Base-by-base conservation (phyloP, 345 rosid genomes). In the Anacardium occidentale region DNA sequence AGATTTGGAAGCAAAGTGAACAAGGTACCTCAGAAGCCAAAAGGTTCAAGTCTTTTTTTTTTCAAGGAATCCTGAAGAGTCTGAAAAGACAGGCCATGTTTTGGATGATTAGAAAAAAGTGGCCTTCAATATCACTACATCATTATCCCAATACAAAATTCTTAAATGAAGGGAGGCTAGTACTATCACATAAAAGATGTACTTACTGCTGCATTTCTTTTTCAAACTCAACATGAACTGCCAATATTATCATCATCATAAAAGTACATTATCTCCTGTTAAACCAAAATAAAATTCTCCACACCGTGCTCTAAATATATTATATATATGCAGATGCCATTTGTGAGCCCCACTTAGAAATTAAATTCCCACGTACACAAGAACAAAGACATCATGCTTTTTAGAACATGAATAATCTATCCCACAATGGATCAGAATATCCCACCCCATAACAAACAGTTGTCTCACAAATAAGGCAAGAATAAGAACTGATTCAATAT, bases 51-150 rank as follows among this genome's bases (percentile, higher is more conserved):
- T 42, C 53, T 34, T 44, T 69, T 55, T 29, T 29, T 44, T 69
- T 55, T 69, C 63, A 15, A 8, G 42, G 64, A 42, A 68, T 40
- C 51, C 45, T 54, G 37, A 55, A 56, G 25, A 25, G 10, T 25
- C 55, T 42, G 64, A 50, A 50, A 50, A 50, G 53, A 50, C 55
- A 62, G 21, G 20, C 25, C 32, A 57, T 20, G 32, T 68, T n/a
- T 55, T 68, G 51, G 62, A 8, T 68, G 71, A 54, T 68, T n/a
- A 22, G n/a, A 69, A 29, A 54, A 55, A 58, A 69, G 73, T 22
- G 24, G 7, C 47, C 15, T 3, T 65, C 57, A 66, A 51, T 26
- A 15, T 15, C 22, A n/a, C 71, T 52, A n/a, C 71, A 67, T 67
- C 71, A 68, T 53, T 25, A 24, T 57, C 45, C 64, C 53, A 69